Conservation (phyloP, 2,329 filamentous ascomycete species). For the Fusarium dlaminii region DNA sequence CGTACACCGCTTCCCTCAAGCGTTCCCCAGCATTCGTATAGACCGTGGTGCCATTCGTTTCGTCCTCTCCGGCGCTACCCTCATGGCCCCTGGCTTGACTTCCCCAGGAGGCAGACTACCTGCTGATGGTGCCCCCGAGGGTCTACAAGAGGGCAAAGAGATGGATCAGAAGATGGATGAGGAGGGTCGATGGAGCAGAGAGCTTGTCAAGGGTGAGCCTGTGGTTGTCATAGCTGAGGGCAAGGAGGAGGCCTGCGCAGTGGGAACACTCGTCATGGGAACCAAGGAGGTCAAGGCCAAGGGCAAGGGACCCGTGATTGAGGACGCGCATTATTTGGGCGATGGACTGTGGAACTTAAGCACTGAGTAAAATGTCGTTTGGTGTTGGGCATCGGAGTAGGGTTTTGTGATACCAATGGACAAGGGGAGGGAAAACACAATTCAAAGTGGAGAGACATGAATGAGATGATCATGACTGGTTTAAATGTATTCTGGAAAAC, state of each 20-base stretch:
- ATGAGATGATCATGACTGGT: not conserved
- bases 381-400: not conserved
- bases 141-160: slow-evolving; percentile 53
- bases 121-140: slow-evolving; percentile 51
- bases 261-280: slow-evolving; percentile 83
- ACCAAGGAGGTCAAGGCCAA: slow-evolving; percentile 94
- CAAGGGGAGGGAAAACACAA: slow-evolving; percentile 1
- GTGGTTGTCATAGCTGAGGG: slow-evolving; percentile 93
- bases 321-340: slow-evolving; percentile 91
- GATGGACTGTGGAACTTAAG: slow-evolving; percentile 88
- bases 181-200: slow-evolving; percentile 68
- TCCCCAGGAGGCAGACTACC: slow-evolving; percentile 84
- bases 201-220: slow-evolving; percentile 81
- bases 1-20: slow-evolving; percentile 87
- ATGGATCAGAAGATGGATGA: slow-evolving; percentile 54
- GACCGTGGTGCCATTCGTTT: slow-evolving; percentile 97
- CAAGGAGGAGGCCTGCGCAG: slow-evolving; percentile 89
- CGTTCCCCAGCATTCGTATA: slow-evolving; percentile 86
- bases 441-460: not conserved
- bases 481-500: not conserved
- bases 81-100: slow-evolving; percentile 96
- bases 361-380: slow-evolving; percentile 52
- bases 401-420: slow-evolving; percentile 36
- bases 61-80: slow-evolving; percentile 88
- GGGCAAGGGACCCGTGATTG: slow-evolving; percentile 93